These are phyloP conservation scores for Pseudocercospora fuligena DNA, from an alignment of 2,329 filamentous ascomycete species.

Conservation along the genomic window DNA sequence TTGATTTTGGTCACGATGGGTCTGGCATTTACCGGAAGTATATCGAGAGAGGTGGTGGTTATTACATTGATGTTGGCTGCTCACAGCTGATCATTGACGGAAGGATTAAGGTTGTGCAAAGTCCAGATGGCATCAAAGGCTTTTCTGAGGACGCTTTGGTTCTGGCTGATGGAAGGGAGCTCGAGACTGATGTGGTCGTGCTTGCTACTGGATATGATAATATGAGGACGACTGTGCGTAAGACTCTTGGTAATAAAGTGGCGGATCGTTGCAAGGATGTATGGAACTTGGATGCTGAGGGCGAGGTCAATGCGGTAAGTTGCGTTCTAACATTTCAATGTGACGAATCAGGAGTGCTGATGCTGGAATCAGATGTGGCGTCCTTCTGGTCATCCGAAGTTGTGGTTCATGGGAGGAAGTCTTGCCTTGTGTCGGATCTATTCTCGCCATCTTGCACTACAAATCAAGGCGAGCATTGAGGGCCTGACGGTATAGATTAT, in stretches of 20 bases:
- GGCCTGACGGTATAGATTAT: conserved; percentile 27
- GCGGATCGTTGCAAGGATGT: conserved; percentile 61
- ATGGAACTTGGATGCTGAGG: conserved; percentile 48
- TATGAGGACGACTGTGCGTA: conserved; percentile 67
- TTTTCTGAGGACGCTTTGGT: conserved; percentile 53
- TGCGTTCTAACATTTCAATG: background rate
- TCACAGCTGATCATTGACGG: conserved; percentile 49
- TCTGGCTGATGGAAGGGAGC: conserved; percentile 57
- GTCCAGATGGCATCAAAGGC: conserved; percentile 56
- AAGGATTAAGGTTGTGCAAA: conserved; percentile 63
- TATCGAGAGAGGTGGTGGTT: conserved; percentile 68
- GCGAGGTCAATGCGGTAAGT: conserved; percentile 39
- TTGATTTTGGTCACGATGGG: conserved; percentile 62
- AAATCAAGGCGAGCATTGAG: conserved; percentile 50
- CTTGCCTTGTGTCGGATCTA: conserved; percentile 44
- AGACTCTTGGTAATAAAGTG: conserved; percentile 65
- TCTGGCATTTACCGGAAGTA: conserved; percentile 67
- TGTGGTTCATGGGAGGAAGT: conserved; percentile 49
- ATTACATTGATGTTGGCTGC: conserved; percentile 57
- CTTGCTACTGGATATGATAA: conserved; percentile 64
- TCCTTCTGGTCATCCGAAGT: conserved; percentile 44
- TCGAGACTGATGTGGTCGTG: conserved; percentile 67
- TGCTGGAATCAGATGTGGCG: conserved; percentile 43
- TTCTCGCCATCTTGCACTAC: conserved; percentile 45
- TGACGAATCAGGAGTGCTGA: background rate